Evolutionary conservation across 179 eudicot genomes (phyloP).

Genomic region (Heliamphora pulchella): DNA sequence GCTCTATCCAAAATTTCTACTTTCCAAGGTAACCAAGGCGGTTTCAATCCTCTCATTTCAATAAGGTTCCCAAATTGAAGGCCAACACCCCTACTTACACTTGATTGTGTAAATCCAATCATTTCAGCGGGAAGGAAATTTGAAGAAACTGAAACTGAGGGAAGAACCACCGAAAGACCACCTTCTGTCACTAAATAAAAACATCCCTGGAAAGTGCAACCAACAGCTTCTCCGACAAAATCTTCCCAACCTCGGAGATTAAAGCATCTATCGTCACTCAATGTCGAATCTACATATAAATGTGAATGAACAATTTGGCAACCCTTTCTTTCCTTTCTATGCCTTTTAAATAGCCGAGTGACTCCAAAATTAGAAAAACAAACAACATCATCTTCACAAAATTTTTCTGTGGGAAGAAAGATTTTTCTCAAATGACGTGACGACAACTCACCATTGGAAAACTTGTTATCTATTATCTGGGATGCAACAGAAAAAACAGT

Average conservation of each 20-base stretch:
- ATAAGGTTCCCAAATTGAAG: slow-evolving; percentile 33
- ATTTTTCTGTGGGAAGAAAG: slow-evolving; percentile 50
- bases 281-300: slow-evolving; percentile 39
- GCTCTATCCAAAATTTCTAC: slow-evolving; percentile 73
- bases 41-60: slow-evolving; percentile 22
- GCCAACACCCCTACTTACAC: slow-evolving; percentile 18
- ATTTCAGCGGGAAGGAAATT: slow-evolving; percentile 49
- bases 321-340: slow-evolving; percentile 27
- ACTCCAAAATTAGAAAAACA: slow-evolving; percentile 79
- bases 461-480: slow-evolving; percentile 26
- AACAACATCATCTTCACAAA: slow-evolving; percentile 41
- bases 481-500: slow-evolving; percentile 39
- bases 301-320: slow-evolving; percentile 46
- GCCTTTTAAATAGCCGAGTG: slow-evolving; percentile 46
- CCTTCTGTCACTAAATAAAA: slow-evolving; percentile 60
- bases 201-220: slow-evolving; percentile 70
- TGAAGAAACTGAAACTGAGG: slow-evolving; percentile 64
- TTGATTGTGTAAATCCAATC: slow-evolving; percentile 35
- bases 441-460: slow-evolving; percentile 24
- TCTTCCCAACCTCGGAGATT: slow-evolving; percentile 37
- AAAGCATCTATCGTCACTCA: slow-evolving; percentile 40
- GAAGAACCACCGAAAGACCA: slow-evolving; percentile 79
- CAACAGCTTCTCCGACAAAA: slow-evolving; percentile 53
- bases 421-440: slow-evolving; percentile 35
- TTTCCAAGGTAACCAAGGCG: slow-evolving; percentile 68